Percentiles rank a stretch among this genome's conserved stretches.
phyloP scores from a whole-genome alignment of 768 basidiomycete species.

The Boletus tylopilopsis region DNA sequence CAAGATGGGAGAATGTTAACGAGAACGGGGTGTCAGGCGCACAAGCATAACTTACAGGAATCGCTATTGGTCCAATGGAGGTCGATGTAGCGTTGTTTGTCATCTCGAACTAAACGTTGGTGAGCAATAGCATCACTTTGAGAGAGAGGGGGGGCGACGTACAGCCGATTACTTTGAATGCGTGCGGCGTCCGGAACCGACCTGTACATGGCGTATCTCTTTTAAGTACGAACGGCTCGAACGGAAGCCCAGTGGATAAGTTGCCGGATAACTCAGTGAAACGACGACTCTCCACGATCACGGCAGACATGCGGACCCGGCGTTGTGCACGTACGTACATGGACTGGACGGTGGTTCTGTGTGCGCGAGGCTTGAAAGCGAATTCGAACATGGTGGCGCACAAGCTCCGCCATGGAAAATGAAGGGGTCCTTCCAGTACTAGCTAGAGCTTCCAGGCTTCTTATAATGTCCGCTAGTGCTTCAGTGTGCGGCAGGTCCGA shows the following conservation, averaged over 20 bases:
- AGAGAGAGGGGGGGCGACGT: not conserved
- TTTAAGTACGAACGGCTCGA: not conserved
- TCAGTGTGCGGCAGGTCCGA: no score
- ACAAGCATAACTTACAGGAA: slow-evolving; percentile 13
- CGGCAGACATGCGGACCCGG: slow-evolving; percentile 10
- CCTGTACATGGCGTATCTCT: no score
- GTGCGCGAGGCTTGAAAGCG: not conserved
- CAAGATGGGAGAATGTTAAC: not conserved
- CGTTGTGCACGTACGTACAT: slow-evolving; percentile 9
- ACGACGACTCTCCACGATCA: not conserved
- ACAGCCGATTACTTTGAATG: not conserved
- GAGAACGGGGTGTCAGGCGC: not conserved
- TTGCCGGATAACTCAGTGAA: not conserved
- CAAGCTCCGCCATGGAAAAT: not conserved
- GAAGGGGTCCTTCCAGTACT: not conserved
- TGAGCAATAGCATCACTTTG: not conserved
- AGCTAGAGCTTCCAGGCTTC: not conserved
- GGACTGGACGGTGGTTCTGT: not conserved
- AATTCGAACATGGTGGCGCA: not conserved
- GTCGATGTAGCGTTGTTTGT: not conserved
- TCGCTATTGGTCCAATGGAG: not conserved
- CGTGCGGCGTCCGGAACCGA: no score
- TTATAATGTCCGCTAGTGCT: not conserved
- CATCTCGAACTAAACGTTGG: slow-evolving; percentile 1
- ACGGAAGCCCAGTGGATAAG: not conserved